A percentile compares a stretch with the other conserved stretches of the same genome.
phyloP scores from a whole-genome alignment of 2,329 filamentous ascomycete genomes.

The Botrytis tulipae region DNA sequence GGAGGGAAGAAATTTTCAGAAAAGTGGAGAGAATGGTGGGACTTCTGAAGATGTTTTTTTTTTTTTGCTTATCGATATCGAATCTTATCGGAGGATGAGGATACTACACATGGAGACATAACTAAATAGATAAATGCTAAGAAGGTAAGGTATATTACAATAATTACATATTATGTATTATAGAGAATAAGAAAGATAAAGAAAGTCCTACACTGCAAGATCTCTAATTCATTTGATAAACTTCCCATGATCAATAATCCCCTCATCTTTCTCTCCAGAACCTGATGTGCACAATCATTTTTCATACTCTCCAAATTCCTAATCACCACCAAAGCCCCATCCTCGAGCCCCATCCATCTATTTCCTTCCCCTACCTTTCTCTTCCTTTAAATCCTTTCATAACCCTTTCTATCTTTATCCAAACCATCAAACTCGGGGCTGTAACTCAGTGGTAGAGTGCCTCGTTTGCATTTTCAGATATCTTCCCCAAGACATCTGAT shows the following conservation, averaged over 20 bases:
- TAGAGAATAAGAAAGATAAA: not conserved
- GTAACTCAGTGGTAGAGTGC: slow-evolving; percentile 13
- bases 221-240: not conserved
- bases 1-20: not conserved
- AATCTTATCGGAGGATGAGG: not conserved
- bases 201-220: not conserved
- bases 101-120: not conserved
- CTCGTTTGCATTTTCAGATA: not conserved
- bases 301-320: not conserved
- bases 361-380: not conserved
- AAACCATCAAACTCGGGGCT: not conserved
- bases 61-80: not conserved
- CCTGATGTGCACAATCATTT: not conserved
- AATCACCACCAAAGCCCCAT: not conserved
- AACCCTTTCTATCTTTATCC: accelerated
- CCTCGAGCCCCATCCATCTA: not conserved
- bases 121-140: not conserved
- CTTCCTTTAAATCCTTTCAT: accelerated
- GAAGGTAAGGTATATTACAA: not conserved
- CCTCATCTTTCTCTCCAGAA: not conserved
- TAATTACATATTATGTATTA: not conserved
- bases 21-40: not conserved
- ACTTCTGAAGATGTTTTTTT: not conserved
- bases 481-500: not conserved
- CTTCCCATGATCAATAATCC: not conserved